Conservation (phyloP, 1,284 basidiomycete species). For the Malassezia cuniculi region DNA sequence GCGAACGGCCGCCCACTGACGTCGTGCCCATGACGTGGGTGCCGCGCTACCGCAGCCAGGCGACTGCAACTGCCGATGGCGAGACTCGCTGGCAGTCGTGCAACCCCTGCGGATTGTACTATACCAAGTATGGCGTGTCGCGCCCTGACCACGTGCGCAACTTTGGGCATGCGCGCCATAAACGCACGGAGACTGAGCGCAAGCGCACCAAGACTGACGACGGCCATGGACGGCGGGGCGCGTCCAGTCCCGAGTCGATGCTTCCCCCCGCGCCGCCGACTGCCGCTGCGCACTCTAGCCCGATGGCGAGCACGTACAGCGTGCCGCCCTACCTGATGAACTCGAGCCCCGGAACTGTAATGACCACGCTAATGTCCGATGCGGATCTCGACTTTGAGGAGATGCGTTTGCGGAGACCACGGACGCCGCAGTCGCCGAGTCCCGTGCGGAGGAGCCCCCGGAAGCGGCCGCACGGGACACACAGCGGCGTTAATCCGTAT, state of each 20-base stretch:
- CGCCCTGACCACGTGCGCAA: conserved; percentile 28
- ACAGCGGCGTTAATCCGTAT: conserved; percentile 31
- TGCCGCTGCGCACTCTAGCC: neutral
- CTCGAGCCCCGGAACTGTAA: conserved; percentile 36
- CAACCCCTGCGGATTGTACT: conserved; percentile 41
- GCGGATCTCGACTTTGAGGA: conserved; percentile 32
- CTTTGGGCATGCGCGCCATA: conserved; percentile 1
- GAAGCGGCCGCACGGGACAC: conserved; percentile 36
- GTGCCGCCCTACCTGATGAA: conserved; percentile 31
- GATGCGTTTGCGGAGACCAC: conserved; percentile 15
- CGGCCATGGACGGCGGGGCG: neutral
- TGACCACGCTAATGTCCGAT: conserved; percentile 35
- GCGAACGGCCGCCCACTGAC: conserved; percentile 18
- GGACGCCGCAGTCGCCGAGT: conserved; percentile 11
- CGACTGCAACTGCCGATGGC: conserved; percentile 19
- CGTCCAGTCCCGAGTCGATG: conserved; percentile 19
- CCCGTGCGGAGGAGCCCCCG: conserved; percentile 33
- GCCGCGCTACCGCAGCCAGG: conserved; percentile 1
- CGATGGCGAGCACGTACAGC: conserved; percentile 16
- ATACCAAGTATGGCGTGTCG: conserved; percentile 26
- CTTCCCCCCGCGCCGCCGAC: conserved; percentile 14
- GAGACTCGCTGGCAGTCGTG: conserved; percentile 31
- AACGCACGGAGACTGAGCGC: neutral
- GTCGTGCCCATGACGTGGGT: conserved; percentile 13
- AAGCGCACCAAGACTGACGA: neutral